Evolutionary conservation across 2,329 filamentous ascomycete species (phyloP).

Genomic region (Calonectria pseudoturangicola): DNA sequence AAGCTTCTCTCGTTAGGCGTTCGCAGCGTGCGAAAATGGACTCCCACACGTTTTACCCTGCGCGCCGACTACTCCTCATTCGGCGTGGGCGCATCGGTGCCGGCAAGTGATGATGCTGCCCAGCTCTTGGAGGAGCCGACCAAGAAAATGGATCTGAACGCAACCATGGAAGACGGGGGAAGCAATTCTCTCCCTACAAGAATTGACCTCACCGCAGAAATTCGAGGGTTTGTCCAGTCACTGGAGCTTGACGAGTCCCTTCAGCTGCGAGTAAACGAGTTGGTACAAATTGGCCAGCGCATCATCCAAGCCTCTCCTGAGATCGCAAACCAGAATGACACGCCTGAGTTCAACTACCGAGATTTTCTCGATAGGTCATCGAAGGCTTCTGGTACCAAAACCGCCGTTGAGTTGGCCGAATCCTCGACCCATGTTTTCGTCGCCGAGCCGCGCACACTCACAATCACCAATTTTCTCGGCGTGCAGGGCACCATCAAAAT

Average conservation of each 20-base stretch:
- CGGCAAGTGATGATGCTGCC: constrained; percentile 41
- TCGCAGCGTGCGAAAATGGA: constrained; percentile 42
- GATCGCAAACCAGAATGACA: constrained; percentile 19
- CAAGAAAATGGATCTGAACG: not conserved
- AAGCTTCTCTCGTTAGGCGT: constrained; percentile 43
- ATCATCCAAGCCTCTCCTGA: constrained; percentile 43
- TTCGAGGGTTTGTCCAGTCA: constrained; percentile 40
- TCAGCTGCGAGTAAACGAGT: constrained; percentile 35
- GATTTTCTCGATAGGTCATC: constrained; percentile 41
- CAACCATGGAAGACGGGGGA: not conserved
- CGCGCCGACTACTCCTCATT: not conserved
- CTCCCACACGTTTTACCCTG: constrained; percentile 6
- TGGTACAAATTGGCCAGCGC: constrained; percentile 45
- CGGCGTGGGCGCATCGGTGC: constrained; percentile 42
- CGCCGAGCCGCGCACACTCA: constrained; percentile 44
- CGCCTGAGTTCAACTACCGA: constrained; percentile 26
- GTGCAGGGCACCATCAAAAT: constrained; percentile 43
- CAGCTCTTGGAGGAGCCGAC: constrained; percentile 27
- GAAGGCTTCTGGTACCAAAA: constrained; percentile 30
- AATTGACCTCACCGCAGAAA: constrained; percentile 39
- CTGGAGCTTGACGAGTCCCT: constrained; percentile 39
- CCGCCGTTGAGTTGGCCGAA: constrained; percentile 22
- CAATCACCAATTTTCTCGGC: constrained; percentile 51
- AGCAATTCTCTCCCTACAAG: not conserved
- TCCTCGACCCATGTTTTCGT: constrained; percentile 41